Percentiles rank a stretch among this genome's conserved stretches.
Evolutionary conservation across 805 yeast species (phyloP).

Genomic region (Schizosaccharomyces lindneri): DNA sequence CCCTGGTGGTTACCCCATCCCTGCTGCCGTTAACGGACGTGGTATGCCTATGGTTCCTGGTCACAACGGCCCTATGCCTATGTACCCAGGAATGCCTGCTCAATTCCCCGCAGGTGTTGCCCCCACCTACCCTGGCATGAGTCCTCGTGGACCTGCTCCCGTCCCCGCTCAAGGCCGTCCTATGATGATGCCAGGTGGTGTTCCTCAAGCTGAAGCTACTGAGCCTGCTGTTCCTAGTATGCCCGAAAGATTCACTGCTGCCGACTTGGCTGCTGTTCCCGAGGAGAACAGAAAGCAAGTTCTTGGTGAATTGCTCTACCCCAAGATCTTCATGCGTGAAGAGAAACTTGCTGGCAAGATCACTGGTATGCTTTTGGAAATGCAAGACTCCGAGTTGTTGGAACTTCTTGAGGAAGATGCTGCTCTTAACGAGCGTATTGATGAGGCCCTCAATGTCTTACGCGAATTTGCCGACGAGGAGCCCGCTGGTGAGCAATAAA

Average conservation of each 20-base stretch:
- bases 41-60: slow-evolving; percentile 1
- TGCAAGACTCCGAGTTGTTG: slow-evolving; percentile 76
- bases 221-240: slow-evolving; percentile 1
- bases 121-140: slow-evolving; percentile 12
- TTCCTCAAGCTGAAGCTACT: slow-evolving; percentile 7
- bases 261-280: slow-evolving; percentile 28
- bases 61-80: not conserved
- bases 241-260: slow-evolving; percentile 15
- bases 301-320: slow-evolving; percentile 91
- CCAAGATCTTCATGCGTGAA: slow-evolving; percentile 67
- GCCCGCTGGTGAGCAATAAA: not conserved
- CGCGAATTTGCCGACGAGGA: slow-evolving; percentile 40
- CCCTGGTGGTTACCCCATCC: slow-evolving; percentile 1
- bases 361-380: slow-evolving; percentile 94
- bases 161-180: not conserved
- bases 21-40: slow-evolving; percentile 1
- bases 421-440: slow-evolving; percentile 68
- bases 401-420: slow-evolving; percentile 75
- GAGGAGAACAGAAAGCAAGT: slow-evolving; percentile 89
- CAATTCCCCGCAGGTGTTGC: slow-evolving; percentile 7
- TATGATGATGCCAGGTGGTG: slow-evolving; percentile 14
- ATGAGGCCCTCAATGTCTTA: slow-evolving; percentile 85
- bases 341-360: slow-evolving; percentile 94
- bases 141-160: slow-evolving; percentile 11
- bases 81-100: slow-evolving; percentile 1